phyloP scores from a whole-genome alignment of 768 basidiomycete genomes.

The Cubamyces lactineus region DNA sequence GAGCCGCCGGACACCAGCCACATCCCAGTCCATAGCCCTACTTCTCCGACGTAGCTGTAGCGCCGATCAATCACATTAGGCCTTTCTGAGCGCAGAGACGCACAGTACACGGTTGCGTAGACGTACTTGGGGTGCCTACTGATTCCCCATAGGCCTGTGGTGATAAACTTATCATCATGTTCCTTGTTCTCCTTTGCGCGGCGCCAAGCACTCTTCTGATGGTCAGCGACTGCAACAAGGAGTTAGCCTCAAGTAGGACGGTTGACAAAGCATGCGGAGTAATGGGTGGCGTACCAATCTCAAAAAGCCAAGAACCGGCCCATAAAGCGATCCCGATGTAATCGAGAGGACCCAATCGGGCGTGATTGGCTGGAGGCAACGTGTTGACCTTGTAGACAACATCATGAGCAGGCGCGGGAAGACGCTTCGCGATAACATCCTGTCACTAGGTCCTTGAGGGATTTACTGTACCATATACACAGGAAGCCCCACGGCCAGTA shows the following conservation, averaged over 20 bases:
- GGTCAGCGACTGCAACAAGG: conserved; percentile 49
- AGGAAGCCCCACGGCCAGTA: conserved; percentile 67
- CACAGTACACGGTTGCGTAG: background rate
- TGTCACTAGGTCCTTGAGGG: too few species aligned
- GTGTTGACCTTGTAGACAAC: conserved; percentile 45
- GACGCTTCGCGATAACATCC: too few species aligned
- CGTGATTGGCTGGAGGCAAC: conserved; percentile 52
- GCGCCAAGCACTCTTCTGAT: conserved; percentile 68
- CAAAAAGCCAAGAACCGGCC: conserved; percentile 58
- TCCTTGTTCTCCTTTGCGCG: conserved; percentile 58
- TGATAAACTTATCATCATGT: conserved; percentile 74
- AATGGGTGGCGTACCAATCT: conserved; percentile 41
- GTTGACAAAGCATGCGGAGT: background rate
- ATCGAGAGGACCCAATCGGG: conserved; percentile 56
- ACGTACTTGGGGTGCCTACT: conserved; percentile 75
- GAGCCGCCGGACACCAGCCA: conserved; percentile 58
- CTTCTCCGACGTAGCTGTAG: conserved; percentile 71
- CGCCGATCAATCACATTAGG: conserved; percentile 19
- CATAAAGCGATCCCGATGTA: conserved; percentile 58
- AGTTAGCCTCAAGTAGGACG: background rate
- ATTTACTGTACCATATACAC: conserved; percentile 51
- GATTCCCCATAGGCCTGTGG: conserved; percentile 65
- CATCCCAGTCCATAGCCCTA: conserved; percentile 70
- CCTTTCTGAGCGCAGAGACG: background rate
- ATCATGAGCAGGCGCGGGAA: background rate